A percentile compares a stretch with the other conserved stretches of the same genome.
Conservation (phyloP, 768 basidiomycete species). For the Cystofilobasidium capitatum region DNA sequence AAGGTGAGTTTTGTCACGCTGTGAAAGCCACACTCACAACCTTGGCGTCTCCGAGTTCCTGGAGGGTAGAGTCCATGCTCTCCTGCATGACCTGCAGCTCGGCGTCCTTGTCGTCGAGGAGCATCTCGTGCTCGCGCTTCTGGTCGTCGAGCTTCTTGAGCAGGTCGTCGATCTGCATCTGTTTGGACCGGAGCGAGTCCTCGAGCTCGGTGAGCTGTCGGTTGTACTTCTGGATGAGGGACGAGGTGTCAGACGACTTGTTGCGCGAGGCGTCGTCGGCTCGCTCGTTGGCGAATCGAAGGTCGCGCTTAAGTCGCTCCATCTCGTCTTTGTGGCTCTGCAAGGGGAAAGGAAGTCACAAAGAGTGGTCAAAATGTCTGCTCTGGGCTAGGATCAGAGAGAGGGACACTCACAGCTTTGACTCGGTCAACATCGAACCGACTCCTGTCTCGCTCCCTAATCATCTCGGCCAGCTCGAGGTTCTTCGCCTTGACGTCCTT, state of each 20-base stretch:
- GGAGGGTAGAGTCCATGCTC: conserved; percentile 83
- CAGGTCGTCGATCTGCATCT: conserved; percentile 91
- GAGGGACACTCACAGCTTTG: conserved; percentile 51
- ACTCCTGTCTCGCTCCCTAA: conserved; percentile 89
- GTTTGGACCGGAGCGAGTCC: conserved; percentile 89
- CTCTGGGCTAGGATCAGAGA: not conserved
- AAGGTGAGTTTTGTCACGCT: not conserved
- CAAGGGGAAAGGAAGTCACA: not conserved
- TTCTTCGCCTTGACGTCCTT: conserved; percentile 97
- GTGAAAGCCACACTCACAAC: conserved; percentile 48
- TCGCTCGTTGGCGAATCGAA: conserved; percentile 93
- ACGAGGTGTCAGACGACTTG: conserved; percentile 86
- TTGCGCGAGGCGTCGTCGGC: conserved; percentile 84
- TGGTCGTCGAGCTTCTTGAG: conserved; percentile 68
- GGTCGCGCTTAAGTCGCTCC: conserved; percentile 81
- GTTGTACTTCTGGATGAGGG: conserved; percentile 83
- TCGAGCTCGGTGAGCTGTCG: conserved; percentile 93
- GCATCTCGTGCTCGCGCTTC: conserved; percentile 61
- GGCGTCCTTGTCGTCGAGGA: conserved; percentile 92
- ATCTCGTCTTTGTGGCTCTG: conserved; percentile 86
- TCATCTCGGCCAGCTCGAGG: conserved; percentile 95
- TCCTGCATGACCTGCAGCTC: conserved; percentile 93
- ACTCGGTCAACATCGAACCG: conserved; percentile 89
- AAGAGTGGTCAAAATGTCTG: conserved; percentile 1
- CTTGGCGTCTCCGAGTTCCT: conserved; percentile 74